Base-by-base conservation (phyloP, 1,139 yeast species). In the Keqinozyma sinolaborantium region DNA sequence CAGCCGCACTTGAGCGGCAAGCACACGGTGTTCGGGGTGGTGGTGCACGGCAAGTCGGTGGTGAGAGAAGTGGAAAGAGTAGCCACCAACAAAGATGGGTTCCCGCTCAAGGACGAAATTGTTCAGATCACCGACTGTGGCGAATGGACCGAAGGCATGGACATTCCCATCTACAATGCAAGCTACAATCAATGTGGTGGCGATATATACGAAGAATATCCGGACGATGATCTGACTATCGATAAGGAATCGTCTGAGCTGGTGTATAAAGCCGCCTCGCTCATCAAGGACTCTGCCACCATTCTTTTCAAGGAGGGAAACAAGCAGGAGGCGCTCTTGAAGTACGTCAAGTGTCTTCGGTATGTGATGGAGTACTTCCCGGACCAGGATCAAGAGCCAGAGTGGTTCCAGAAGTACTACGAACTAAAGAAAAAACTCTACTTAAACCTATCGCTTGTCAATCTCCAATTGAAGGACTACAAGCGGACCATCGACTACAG, bases 21-120 rank as follows among this genome's bases (percentile, higher is more conserved):
- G 44, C 92, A 86, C 50, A 70, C 92, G 0, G 79, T 86, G 1
- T 83, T 88, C 58, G 97, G 96, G 1, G 66, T 57, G 36, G 78
- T 73, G 1, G 40, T 50, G 11, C 64, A 70, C 34, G 95, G 95
- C 1, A 81, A 83, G 51, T 77, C 88, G 0, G 79, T 84, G 2
- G 66, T 86, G 0, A 64, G 90, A 43, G 77, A 77, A 23, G 60
- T 83, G 19, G 94, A 83, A 48, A 61, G 68, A 28, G 69, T 64
- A 1, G 47, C 52, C 3, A 73, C 77, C 3, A 61, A 69, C 37
- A 45, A 52, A 4, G 62, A 64, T 1, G 65, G 73, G 30, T 58
- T 64, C 14, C 81, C 79, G 0, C 16, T 32, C 2, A 32, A 30
- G 20, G 36, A 31, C 3, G 55, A 51, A 2, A 60, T 64, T 14